phyloP scores from a whole-genome alignment of 805 yeast genomes.

The Hanseniaspora pseudoguilliermondii region DNA sequence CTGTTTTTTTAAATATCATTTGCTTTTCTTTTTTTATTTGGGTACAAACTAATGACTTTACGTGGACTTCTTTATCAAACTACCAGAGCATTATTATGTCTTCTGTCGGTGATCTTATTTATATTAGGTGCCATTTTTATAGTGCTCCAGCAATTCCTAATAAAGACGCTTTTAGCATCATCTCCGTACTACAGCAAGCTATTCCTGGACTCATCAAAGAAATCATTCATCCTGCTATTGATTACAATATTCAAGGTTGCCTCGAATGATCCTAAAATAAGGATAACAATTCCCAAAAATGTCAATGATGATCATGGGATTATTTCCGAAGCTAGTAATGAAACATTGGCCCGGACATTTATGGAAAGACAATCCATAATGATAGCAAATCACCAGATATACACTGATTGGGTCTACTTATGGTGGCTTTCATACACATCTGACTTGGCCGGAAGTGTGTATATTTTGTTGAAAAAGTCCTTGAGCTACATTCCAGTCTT shows the following conservation, averaged over 20 bases:
- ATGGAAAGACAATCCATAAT: slow-evolving; percentile 45
- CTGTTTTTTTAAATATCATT: no score
- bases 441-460: slow-evolving; percentile 48
- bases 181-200: slow-evolving; percentile 30
- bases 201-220: slow-evolving; percentile 42
- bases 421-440: slow-evolving; percentile 79
- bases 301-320: slow-evolving; percentile 12
- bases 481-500: slow-evolving; percentile 56
- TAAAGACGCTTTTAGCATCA: slow-evolving; percentile 25
- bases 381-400: slow-evolving; percentile 86
- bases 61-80: slow-evolving; percentile 1
- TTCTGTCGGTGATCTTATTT: slow-evolving; percentile 20
- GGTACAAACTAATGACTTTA: not conserved
- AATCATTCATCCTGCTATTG: slow-evolving; percentile 43
- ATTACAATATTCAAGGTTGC: slow-evolving; percentile 38
- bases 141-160: slow-evolving; percentile 35
- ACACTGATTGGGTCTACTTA: slow-evolving; percentile 81
- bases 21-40: not conserved
- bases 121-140: slow-evolving; percentile 33
- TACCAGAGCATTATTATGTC: slow-evolving; percentile 15
- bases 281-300: slow-evolving; percentile 35
- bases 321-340: slow-evolving; percentile 1
- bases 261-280: slow-evolving; percentile 38
- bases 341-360: slow-evolving; percentile 12
- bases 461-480: slow-evolving; percentile 68